Evolutionary conservation across 2,329 filamentous ascomycete genomes (phyloP).

Genomic region (Akanthomyces uredinophilus): DNA sequence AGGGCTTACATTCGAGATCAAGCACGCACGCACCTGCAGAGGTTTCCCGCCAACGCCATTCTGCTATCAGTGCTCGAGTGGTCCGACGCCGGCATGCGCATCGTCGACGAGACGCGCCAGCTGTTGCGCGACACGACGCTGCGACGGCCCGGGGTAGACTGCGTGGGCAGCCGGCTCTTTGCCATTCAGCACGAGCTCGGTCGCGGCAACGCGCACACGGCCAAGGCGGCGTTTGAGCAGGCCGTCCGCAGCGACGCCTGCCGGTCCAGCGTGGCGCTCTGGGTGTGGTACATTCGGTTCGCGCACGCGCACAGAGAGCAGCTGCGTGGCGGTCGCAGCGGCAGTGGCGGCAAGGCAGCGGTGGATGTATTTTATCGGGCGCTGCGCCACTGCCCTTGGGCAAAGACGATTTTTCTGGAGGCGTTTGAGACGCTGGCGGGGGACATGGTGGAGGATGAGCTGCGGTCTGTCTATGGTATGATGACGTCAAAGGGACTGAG

Average conservation of each 20-base stretch:
- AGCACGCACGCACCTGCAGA: slow-evolving; percentile 53
- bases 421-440: slow-evolving; percentile 41
- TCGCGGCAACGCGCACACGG: slow-evolving; percentile 44
- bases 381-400: slow-evolving; percentile 43
- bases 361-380: slow-evolving; percentile 46
- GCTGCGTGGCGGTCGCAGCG: too few species aligned
- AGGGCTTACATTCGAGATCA: slow-evolving; percentile 59
- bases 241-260: slow-evolving; percentile 39
- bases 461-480: slow-evolving; percentile 43
- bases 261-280: slow-evolving; percentile 39
- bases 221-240: slow-evolving; percentile 47
- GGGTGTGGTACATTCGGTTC: slow-evolving; percentile 47
- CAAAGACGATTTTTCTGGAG: slow-evolving; percentile 46
- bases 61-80: slow-evolving; percentile 70
- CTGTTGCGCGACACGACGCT: slow-evolving; percentile 53
- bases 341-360: slow-evolving; percentile 21
- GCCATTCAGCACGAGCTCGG: slow-evolving; percentile 47
- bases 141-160: slow-evolving; percentile 30
- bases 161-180: slow-evolving; percentile 41
- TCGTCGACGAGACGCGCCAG: slow-evolving; percentile 72
- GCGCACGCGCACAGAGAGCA: slow-evolving; percentile 34
- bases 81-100: slow-evolving; percentile 64
- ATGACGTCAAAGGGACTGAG: slow-evolving; percentile 46
- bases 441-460: slow-evolving; percentile 43
- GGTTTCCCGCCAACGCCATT: slow-evolving; percentile 71